Base-by-base conservation (phyloP, 352 stramenopile species). In the Hyaloperonospora brassicae region DNA sequence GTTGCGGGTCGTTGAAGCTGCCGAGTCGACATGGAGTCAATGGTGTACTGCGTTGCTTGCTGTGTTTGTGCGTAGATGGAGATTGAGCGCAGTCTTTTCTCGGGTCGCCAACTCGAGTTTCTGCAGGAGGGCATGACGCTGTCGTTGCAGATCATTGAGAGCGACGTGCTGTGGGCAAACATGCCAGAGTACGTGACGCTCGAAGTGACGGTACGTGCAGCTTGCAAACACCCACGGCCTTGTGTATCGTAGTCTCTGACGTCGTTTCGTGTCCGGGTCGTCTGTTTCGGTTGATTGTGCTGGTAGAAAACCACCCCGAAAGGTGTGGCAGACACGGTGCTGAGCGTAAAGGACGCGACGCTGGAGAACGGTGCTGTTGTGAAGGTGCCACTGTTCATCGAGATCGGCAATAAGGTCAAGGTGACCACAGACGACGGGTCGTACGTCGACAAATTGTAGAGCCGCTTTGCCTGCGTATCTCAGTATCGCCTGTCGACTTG, bases 321-420 rank as follows among this genome's bases (percentile, higher is more conserved):
- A 67, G 76, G 76, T 44, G 75, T 91, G 38, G 76, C 81, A 12
- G 81, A 91, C 55, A 79, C 69, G 46, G 73, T 79, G 24, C 57
- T 91, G 45, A 91, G 81, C 47, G 70, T 91, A 50, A 93, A 93
- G 64, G 69, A 90, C 63, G 84, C 84, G 50, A 89, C 74, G 56
- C 61, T 93, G 34, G 62, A 76, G 62, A 93, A 93, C 55, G 84
- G 79, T 31, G 72, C 76, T 5, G 64, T 87, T 42, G 64, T 93
- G 58, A 90, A 91, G 59, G 84, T 93, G 36, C 84, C 84, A 34
- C 75, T 89, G 27, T 89, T 87, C 66, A 83, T 93, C 22, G 84
- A 93, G 59, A 64, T 76, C 10, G 84, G 84, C 59, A 83, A 89
- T 56, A 57, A 88, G 34, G 64, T 93, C 52, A 84, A 82, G 51